Percentiles rank a stretch among this genome's conserved stretches.
These are phyloP conservation scores for Pezicula rhizophila DNA, from an alignment of 2,329 filamentous ascomycete genomes.

Conservation along the genomic window DNA sequence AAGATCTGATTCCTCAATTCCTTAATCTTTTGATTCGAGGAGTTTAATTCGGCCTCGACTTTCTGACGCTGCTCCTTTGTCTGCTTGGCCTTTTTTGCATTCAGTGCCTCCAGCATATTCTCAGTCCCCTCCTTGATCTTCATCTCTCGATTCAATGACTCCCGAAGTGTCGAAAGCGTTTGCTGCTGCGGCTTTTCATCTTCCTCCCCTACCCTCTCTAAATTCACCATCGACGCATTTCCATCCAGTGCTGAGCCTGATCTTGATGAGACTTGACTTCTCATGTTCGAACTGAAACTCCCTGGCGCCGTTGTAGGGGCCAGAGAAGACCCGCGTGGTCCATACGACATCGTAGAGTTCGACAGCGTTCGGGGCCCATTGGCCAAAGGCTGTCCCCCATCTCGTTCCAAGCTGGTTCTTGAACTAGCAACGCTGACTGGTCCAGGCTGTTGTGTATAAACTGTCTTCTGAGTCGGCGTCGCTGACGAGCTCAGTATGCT, in stretches of 20 bases:
- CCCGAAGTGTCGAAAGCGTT: slow-evolving; percentile 67
- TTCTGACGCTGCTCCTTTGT: slow-evolving; percentile 75
- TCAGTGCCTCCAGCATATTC: slow-evolving; percentile 92
- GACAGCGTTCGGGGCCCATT: slow-evolving; percentile 45
- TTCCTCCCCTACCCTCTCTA: slow-evolving; percentile 59
- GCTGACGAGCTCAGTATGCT: slow-evolving; percentile 48
- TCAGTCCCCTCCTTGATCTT: slow-evolving; percentile 98
- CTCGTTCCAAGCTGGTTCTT: slow-evolving; percentile 50
- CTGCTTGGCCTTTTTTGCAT: slow-evolving; percentile 93
- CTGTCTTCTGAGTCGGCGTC: slow-evolving; percentile 48
- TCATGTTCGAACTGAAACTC: slow-evolving; percentile 85
- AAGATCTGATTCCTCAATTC: slow-evolving; percentile 54
- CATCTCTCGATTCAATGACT: slow-evolving; percentile 87
- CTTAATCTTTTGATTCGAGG: slow-evolving; percentile 70
- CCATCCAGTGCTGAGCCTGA: slow-evolving; percentile 54
- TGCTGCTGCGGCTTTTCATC: slow-evolving; percentile 59
- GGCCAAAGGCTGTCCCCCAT: slow-evolving; percentile 44
- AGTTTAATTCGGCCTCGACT: slow-evolving; percentile 83
- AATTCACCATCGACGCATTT: slow-evolving; percentile 39
- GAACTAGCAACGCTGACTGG: slow-evolving; percentile 32
- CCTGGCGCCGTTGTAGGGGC: slow-evolving; percentile 67
- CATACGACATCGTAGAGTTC: slow-evolving; percentile 54
- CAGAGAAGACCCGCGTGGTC: slow-evolving; percentile 62
- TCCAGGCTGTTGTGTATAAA: slow-evolving; percentile 37
- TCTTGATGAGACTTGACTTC: slow-evolving; percentile 62